These are phyloP conservation scores for Beauveria sp. DNA, from an alignment of 2,329 filamentous ascomycete genomes.

Conservation along the genomic window DNA sequence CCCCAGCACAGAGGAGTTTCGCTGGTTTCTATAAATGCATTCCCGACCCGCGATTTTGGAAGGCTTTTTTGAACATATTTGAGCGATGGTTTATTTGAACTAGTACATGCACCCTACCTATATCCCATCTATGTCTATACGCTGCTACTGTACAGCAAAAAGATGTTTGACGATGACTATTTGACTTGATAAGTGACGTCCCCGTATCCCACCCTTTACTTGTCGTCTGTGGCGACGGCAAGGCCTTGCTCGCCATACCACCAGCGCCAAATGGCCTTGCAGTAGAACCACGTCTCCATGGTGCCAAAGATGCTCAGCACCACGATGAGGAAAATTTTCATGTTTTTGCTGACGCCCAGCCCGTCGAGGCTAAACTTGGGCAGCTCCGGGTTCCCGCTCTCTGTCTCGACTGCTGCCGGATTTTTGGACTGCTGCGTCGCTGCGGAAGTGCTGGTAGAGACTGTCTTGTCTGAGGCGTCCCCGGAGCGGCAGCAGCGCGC, in stretches of 20 bases:
- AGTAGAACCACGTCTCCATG: conserved; percentile 26
- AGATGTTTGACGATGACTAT: background rate
- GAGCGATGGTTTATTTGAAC: background rate
- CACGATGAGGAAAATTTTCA: conserved; percentile 19
- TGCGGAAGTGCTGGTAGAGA: background rate
- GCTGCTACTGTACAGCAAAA: background rate
- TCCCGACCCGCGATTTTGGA: background rate
- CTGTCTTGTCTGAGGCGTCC: background rate
- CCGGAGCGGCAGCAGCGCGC: background rate
- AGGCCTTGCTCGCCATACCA: conserved; percentile 15
- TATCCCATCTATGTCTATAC: background rate
- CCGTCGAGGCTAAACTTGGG: conserved; percentile 20
- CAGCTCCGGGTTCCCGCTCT: conserved; percentile 14
- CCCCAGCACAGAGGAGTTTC: conserved; percentile 37
- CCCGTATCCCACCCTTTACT: background rate
- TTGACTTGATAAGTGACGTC: background rate
- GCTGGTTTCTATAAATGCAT: conserved; percentile 38
- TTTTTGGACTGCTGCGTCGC: background rate
- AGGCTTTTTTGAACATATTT: background rate
- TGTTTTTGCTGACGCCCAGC: conserved; percentile 22
- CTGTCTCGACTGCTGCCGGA: conserved; percentile 11
- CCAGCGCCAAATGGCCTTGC: conserved; percentile 23
- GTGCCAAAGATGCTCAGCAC: conserved; percentile 24
- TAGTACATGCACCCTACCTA: background rate
- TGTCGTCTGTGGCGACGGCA: background rate